Percentiles rank a stretch among this genome's conserved stretches.
phyloP scores from a whole-genome alignment of 441 rosid species.

The Iberis amara region DNA sequence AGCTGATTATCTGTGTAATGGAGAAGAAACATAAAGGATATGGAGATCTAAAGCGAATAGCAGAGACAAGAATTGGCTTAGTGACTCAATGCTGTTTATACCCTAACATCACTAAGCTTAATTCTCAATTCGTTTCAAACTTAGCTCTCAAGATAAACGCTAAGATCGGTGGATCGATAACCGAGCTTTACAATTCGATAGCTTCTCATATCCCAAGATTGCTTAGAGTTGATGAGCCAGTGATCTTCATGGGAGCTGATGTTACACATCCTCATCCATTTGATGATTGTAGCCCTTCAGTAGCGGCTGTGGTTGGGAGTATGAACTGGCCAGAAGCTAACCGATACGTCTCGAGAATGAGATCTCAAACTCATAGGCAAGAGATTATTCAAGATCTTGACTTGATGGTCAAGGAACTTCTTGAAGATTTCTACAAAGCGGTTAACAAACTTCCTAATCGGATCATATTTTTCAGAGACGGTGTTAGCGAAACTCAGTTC shows the following conservation, averaged over 20 bases:
- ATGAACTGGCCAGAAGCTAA: slow-evolving; percentile 79
- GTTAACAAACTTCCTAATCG: slow-evolving; percentile 53
- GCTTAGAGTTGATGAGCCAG: slow-evolving; percentile 48
- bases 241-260: slow-evolving; percentile 76
- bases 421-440: slow-evolving; percentile 67
- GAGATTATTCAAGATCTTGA: slow-evolving; percentile 64
- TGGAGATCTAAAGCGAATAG: slow-evolving; percentile 61
- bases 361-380: slow-evolving; percentile 65
- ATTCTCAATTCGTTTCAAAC: slow-evolving; percentile 64
- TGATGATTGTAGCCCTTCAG: slow-evolving; percentile 65
- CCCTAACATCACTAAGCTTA: slow-evolving; percentile 50
- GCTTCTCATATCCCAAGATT: slow-evolving; percentile 77
- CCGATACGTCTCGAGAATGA: slow-evolving; percentile 58
- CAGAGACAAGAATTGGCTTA: slow-evolving; percentile 63
- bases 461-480: slow-evolving; percentile 68
- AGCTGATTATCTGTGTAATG: slow-evolving; percentile 80
- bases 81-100: slow-evolving; percentile 68
- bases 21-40: slow-evolving; percentile 89
- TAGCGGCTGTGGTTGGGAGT: slow-evolving; percentile 75
- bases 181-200: slow-evolving; percentile 69
- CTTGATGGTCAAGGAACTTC: slow-evolving; percentile 60
- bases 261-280: slow-evolving; percentile 76
- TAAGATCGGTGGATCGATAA: slow-evolving; percentile 77
- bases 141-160: slow-evolving; percentile 71
- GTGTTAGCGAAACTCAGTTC: slow-evolving; percentile 71